These are phyloP conservation scores for Leishmania turanica DNA, from an alignment of 208 protist genomes.

Conservation along the genomic window DNA sequence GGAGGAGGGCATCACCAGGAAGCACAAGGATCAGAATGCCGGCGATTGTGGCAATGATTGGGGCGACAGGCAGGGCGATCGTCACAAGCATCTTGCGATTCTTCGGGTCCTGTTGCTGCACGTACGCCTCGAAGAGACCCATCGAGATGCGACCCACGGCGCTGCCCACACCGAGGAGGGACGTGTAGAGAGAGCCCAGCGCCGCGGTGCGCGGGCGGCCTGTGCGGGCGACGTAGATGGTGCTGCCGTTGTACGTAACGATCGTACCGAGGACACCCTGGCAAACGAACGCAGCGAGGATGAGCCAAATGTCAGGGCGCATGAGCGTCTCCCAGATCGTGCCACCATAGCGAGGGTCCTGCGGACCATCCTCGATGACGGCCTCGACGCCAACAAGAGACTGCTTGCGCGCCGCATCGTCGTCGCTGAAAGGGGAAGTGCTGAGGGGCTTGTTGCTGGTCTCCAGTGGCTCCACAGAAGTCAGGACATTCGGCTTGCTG, in stretches of 20 bases:
- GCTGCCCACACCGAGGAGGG: constrained; percentile 65
- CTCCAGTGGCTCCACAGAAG: not conserved
- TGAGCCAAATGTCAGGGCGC: constrained; percentile 50
- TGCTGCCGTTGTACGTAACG: constrained; percentile 67
- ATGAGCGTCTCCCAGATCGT: constrained; percentile 41
- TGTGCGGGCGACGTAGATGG: constrained; percentile 64
- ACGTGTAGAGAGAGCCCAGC: constrained; percentile 63
- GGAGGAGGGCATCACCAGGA: constrained; percentile 55
- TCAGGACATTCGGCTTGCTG: constrained; percentile 2
- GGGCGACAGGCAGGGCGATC: constrained; percentile 43
- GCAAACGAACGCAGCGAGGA: constrained; percentile 56
- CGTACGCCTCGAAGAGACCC: constrained; percentile 68
- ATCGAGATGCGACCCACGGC: constrained; percentile 57
- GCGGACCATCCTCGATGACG: constrained; percentile 32
- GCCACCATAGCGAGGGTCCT: constrained; percentile 65
- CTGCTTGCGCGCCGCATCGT: not conserved
- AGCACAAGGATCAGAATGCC: constrained; percentile 64
- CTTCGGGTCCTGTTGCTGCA: constrained; percentile 53
- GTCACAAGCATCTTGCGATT: constrained; percentile 60
- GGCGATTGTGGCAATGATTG: constrained; percentile 52
- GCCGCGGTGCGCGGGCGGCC: constrained; percentile 38
- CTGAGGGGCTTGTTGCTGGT: constrained; percentile 11
- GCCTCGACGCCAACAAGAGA: not conserved
- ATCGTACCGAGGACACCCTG: constrained; percentile 60
- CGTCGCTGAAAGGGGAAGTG: not conserved